Evolutionary conservation across 768 basidiomycete species (phyloP), one percentile per base, ranked within the genome.

Genomic region (Suillus luteus): DNA sequence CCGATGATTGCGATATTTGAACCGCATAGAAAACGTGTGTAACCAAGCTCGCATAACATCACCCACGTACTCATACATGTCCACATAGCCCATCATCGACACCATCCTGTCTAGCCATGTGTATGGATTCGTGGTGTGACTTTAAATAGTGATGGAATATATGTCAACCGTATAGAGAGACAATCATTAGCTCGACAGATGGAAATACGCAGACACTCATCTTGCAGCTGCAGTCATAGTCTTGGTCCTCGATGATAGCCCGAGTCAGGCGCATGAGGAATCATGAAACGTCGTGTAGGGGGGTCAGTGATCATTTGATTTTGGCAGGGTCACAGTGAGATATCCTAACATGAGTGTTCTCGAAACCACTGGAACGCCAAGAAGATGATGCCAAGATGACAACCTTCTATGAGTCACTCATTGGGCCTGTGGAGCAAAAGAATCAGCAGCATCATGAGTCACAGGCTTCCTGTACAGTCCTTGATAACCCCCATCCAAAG

Each of bases 181-280:
- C 5, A 22, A n/a, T 11, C 44, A 31, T 31, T 31, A 31, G 31
- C 31, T 31, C 4, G 31, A 31, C 31, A 27, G 31, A 31, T 31
- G 31, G 31, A 31, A 31, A 31, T 31, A 31, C 4, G 31, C 31
- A 3, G 3, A 31, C 31, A 31, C 31, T 38, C 60, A 96, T 96
- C 86, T 99, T 98, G 90, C 98, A 97, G 69, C 99, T 89, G 83
- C 91, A 98, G 77, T 98, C 96, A 80, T 96, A 98, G 10, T n/a
- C 9, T 4, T 14, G 38, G 40, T 38, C 37, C 1, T 38, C 43
- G 2, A n/a, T 41, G 38, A 40, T 40, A 15, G 3, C 3, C 19
- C 43, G 19, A 19, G 17, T 19, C 19, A 17, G 43, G 17, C 17
- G 17, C 43, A 43, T 14, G 40, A 17, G 2, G 17, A 8, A 43